Conservation (phyloP, 2,329 filamentous ascomycete species). For the Xylariales sp. region DNA sequence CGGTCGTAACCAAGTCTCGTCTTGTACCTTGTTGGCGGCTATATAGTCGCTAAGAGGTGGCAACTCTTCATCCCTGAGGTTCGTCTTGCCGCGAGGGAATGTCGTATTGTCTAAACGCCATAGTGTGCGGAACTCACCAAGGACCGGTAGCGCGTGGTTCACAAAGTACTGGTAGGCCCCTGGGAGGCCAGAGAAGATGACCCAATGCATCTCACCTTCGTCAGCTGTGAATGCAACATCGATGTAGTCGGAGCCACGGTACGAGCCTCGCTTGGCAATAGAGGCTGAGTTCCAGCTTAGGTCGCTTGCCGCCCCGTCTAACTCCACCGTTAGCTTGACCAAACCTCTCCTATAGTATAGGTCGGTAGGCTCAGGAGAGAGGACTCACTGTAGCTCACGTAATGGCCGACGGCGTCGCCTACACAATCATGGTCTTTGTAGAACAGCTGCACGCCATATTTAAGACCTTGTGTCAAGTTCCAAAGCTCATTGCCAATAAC, state of each 20-base stretch:
- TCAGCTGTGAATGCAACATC: constrained; percentile 60
- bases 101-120: constrained; percentile 62
- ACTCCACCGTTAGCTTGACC: background rate
- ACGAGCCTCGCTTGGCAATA: constrained; percentile 51
- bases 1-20: constrained; percentile 63
- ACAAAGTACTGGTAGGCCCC: constrained; percentile 69
- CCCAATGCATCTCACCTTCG: constrained; percentile 64
- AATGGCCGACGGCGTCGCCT: constrained; percentile 49
- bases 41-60: constrained; percentile 58
- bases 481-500: constrained; percentile 50
- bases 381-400: constrained; percentile 49
- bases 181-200: constrained; percentile 59
- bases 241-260: constrained; percentile 56
- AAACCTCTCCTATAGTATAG: background rate
- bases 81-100: constrained; percentile 59
- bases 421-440: constrained; percentile 49
- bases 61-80: constrained; percentile 58
- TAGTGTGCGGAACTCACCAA: constrained; percentile 63
- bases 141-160: constrained; percentile 59
- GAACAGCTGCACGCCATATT: constrained; percentile 46
- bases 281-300: constrained; percentile 60
- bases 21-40: constrained; percentile 61
- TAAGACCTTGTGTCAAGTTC: constrained; percentile 48
- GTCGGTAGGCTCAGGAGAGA: too few relatives aligned
- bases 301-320: constrained; percentile 60